phyloP scores from a whole-genome alignment of 1,139 yeast species.

The Taphrina wiesneri region DNA sequence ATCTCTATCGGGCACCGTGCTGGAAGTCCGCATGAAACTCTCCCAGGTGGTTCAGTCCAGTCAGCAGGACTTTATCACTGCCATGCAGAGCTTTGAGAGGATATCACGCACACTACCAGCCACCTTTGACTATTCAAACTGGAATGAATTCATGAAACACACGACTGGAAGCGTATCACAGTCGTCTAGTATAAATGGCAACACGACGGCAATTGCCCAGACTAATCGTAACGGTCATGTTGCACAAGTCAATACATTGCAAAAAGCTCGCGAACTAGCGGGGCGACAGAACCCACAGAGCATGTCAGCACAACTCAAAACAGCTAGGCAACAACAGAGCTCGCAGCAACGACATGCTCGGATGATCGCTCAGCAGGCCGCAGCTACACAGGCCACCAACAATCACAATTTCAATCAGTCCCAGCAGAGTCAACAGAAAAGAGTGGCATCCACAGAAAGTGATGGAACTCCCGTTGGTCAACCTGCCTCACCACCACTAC shows the following conservation, averaged over 20 bases:
- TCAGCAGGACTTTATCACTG: constrained; percentile 15
- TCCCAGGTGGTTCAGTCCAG: constrained; percentile 17
- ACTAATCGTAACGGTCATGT: background rate
- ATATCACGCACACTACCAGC: constrained; percentile 22
- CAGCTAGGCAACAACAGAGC: constrained; percentile 16
- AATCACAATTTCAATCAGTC: background rate
- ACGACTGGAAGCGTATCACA: background rate
- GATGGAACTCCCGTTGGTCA: constrained; percentile 1
- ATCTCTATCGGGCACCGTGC: background rate
- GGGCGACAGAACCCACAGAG: constrained; percentile 20
- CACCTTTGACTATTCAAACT: constrained; percentile 17
- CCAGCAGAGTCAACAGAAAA: constrained; percentile 11
- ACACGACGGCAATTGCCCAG: background rate
- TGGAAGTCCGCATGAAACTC: constrained; percentile 23
- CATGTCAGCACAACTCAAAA: constrained; percentile 29
- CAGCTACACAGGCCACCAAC: constrained; percentile 14
- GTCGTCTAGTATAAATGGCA: background rate
- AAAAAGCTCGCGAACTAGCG: constrained; percentile 28
- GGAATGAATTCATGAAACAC: constrained; percentile 28
- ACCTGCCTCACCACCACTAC: constrained; percentile 19
- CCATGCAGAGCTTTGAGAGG: constrained; percentile 27
- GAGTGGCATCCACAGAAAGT: background rate
- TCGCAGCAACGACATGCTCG: constrained; percentile 26
- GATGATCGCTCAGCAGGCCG: constrained; percentile 27
- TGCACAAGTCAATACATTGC: constrained; percentile 5